These are phyloP conservation scores for Microbotryomycetes sp. DNA, from an alignment of 1,284 basidiomycete genomes.

Conservation along the genomic window DNA sequence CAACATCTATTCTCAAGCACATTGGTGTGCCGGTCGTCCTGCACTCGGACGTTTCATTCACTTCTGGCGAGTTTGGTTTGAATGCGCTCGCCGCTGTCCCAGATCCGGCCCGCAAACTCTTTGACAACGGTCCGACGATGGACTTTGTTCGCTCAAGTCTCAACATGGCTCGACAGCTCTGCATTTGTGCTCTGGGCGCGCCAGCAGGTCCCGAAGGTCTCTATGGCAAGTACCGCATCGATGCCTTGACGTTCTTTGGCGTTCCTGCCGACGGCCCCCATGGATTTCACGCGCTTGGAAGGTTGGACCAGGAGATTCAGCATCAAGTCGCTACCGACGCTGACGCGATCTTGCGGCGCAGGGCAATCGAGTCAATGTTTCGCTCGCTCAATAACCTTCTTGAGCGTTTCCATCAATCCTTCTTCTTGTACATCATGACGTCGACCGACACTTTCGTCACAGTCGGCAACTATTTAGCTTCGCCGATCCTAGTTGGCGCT, in stretches of 20 bases:
- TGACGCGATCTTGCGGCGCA: slow-evolving; percentile 37
- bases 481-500: slow-evolving; percentile 69
- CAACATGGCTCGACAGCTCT: slow-evolving; percentile 58
- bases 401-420: slow-evolving; percentile 87
- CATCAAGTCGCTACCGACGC: background rate
- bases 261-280: slow-evolving; percentile 83
- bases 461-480: slow-evolving; percentile 81
- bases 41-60: slow-evolving; percentile 44
- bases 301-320: slow-evolving; percentile 46
- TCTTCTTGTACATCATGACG: slow-evolving; percentile 86
- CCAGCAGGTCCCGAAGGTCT: slow-evolving; percentile 45
- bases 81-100: background rate
- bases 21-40: slow-evolving; percentile 65
- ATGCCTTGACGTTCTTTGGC: slow-evolving; percentile 84
- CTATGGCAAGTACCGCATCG: slow-evolving; percentile 66
- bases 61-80: slow-evolving; percentile 1
- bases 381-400: slow-evolving; percentile 85
- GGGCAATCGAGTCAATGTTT: slow-evolving; percentile 73
- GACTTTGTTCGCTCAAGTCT: slow-evolving; percentile 54
- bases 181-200: slow-evolving; percentile 56
- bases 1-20: slow-evolving; percentile 62
- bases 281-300: slow-evolving; percentile 86
- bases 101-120: background rate
- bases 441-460: slow-evolving; percentile 71
- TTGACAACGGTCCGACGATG: slow-evolving; percentile 38